Evolutionary conservation across 805 yeast species (phyloP), one percentile per base, ranked within the genome.

Genomic region (Saccharomycopsis lassenensis): DNA sequence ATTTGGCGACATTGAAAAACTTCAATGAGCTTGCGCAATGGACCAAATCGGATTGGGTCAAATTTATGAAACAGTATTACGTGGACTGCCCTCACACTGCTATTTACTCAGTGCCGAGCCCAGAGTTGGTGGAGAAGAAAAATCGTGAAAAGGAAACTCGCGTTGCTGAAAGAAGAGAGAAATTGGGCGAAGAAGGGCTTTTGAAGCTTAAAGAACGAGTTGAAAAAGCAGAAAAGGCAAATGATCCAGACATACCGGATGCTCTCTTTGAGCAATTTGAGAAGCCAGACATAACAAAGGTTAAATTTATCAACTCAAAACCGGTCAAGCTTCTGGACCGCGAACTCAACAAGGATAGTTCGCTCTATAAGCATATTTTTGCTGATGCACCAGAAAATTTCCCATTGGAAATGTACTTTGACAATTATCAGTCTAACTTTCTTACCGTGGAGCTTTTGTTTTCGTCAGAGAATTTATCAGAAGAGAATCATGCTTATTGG

Each of bases 231-330:
- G 77, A 74, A 47, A 61, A 53, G 2, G 65, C 62, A 31, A 89
- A 89, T 54, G 81, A 84, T 51, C 59, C 50, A n/a, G 79, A 81
- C 16, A 80, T 91, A 43, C 96, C 97, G 1, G 67, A 70, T 7
- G 66, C 65, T 1, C 58, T 86, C 4, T 54, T 89, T 14, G 59
- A 67, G 3, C 51, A 64, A 18, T 86, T 85, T 56, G 70, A 71
- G 3, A 67, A 70, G 17, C 87, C 94, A 4, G 83, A 85, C 50
- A 86, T 91, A 0, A 62, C 78, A 1, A 69, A 68, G 31, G 84
- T 91, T 33, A 58, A 67, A 5, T 85, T 91, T 49, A 82, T 85
- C 43, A 48, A 69, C 19, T 77, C 95, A 0, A 57, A 62, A 7
- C 69, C 91, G 1, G 75, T 81, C 29, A 69, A 70, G 73, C 74